Conservation (phyloP, 2,329 filamentous ascomycete species). For the Microcyclosporella mali region DNA sequence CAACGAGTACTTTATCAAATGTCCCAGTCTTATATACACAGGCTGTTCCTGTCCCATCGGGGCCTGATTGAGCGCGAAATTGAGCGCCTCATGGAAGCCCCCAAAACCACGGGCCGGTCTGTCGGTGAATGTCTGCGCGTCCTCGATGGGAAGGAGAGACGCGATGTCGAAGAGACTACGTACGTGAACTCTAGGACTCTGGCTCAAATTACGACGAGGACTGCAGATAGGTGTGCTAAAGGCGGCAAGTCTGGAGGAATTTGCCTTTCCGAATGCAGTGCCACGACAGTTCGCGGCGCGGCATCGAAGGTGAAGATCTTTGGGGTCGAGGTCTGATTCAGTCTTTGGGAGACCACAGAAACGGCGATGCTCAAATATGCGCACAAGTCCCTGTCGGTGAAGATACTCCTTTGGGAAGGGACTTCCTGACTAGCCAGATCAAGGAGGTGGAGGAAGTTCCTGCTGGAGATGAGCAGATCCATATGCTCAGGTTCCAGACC, state of each 20-base stretch:
- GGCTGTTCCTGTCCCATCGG: too few relatives aligned
- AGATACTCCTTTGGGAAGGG: slow-evolving; percentile 64
- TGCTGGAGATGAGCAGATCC: slow-evolving; percentile 42
- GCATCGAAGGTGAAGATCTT: slow-evolving; percentile 50
- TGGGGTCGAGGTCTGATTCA: slow-evolving; percentile 57
- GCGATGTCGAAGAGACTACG: slow-evolving; percentile 46
- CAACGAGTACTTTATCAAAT: slow-evolving; percentile 46
- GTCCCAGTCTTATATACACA: slow-evolving; percentile 46
- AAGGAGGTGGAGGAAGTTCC: slow-evolving; percentile 51
- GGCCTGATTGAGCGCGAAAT: too few relatives aligned
- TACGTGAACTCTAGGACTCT: slow-evolving; percentile 40
- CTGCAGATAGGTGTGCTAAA: slow-evolving; percentile 35
- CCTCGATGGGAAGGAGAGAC: slow-evolving; percentile 43
- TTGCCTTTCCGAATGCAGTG: slow-evolving; percentile 41
- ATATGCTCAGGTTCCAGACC: slow-evolving; percentile 54
- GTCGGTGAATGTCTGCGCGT: slow-evolving; percentile 43
- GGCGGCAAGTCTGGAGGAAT: slow-evolving; percentile 44
- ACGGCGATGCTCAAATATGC: slow-evolving; percentile 52
- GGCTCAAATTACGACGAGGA: slow-evolving; percentile 40
- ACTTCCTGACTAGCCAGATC: slow-evolving; percentile 51
- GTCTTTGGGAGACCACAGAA: slow-evolving; percentile 52
- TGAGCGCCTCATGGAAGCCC: slow-evolving; percentile 36
- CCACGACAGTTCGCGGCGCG: slow-evolving; percentile 42
- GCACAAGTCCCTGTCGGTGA: slow-evolving; percentile 65
- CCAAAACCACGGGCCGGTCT: slow-evolving; percentile 37